Base-by-base conservation (phyloP, 2,329 filamentous ascomycete genomes). In the Botrytis paeoniae region DNA sequence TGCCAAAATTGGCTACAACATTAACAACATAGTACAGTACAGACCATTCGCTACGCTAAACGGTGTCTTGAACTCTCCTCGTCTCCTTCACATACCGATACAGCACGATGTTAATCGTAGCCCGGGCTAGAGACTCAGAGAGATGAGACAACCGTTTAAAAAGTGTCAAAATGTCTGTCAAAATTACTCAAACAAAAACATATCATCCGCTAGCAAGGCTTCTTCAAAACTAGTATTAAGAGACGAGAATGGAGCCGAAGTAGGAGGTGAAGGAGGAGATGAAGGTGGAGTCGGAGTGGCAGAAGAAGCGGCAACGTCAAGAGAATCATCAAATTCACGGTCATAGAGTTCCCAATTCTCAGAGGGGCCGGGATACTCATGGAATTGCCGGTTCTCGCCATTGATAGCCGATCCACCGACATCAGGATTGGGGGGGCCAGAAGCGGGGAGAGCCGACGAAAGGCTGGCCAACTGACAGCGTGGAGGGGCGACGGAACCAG, bases 21-120 rank as follows among this genome's bases (percentile, higher is more conserved):
- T 37, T 14, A n/a, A 39, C 22, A 62, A 62, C 14, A 39, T 20
- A 25, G 51, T 57, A 57, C 51, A 57, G 51, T 57, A 41, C 37
- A 18, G 37, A n/a, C 4, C 25, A 62, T 41, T 9, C 22, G 60
- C 25, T n/a, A 62, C 14, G 25, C 60, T 18, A 18, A 2, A 1
- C 16, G 35, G 60, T 39, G 16, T 41, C 60, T 41, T n/a, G 22
- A 39, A n/a, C 37, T n/a, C 37, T 37, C 35, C 12, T 18, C 25
- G 9, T 41, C 60, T 62, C 60, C 60, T 62, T 62, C 60, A 22
- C 60, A 62, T 62, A 62, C 59, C 59, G 22, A 57, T 18, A 57
- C 18, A 16, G 12, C 48, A 54, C 48, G 25, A n/a, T n/a, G 16
- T 14, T n/a, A 12, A 39, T 7, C 59, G 35, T 39, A 16, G 14